Evolutionary conservation across 164 flowering plant genomes (phyloP).

Genomic region (Magnolia changhungtana): DNA sequence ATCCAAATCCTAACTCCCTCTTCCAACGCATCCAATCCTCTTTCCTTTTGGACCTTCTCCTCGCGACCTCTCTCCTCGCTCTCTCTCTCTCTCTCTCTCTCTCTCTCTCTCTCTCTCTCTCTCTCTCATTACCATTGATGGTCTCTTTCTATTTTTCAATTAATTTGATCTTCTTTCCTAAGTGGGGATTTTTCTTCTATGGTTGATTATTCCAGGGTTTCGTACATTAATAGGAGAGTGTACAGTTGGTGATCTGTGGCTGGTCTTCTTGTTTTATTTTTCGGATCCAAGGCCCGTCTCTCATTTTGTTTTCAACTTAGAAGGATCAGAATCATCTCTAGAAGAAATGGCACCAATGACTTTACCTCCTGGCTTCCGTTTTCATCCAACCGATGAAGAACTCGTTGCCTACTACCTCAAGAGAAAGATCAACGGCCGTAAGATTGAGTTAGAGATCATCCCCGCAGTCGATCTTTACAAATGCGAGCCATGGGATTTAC

Average conservation of each 20-base stretch:
- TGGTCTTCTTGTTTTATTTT: constrained; percentile 6
- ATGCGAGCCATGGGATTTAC: constrained; percentile 31
- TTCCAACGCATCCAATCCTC: neutral
- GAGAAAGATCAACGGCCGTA: constrained; percentile 31
- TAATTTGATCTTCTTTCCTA: neutral
- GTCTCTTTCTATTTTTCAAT: neutral
- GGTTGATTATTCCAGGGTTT: constrained; percentile 15
- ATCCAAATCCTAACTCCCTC: neutral
- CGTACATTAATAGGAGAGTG: constrained; percentile 17
- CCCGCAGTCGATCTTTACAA: constrained; percentile 40
- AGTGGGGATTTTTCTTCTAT: neutral
- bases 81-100: neutral
- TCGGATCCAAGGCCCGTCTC: neutral
- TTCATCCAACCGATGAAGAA: constrained; percentile 39
- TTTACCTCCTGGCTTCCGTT: constrained; percentile 38
- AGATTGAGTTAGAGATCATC: constrained; percentile 35
- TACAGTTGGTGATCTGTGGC: constrained; percentile 18
- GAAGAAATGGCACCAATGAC: constrained; percentile 28
- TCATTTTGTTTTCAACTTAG: neutral
- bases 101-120: constrained; percentile 9
- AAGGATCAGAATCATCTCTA: neutral
- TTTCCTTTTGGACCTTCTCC: neutral
- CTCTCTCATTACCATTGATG: neutral
- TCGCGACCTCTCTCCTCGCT: neutral
- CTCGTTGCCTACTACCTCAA: constrained; percentile 35